Evolutionary conservation across 345 rosid species (phyloP), one percentile per base, ranked within the genome.

Genomic region (Balakata baccata): DNA sequence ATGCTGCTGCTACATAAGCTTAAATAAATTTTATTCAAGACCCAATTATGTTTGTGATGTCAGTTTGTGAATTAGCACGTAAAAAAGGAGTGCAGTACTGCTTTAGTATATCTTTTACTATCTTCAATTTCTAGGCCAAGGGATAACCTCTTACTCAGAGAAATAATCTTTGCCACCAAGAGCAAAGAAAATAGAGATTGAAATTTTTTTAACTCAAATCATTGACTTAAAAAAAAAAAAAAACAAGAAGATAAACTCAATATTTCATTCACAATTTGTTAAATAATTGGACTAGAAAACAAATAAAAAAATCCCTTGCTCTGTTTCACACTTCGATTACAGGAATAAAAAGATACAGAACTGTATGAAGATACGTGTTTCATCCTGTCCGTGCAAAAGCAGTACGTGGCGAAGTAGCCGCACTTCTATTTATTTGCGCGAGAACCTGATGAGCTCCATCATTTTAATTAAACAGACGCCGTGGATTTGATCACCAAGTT

Each of bases 401-500:
- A 0, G 6, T 53, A 53, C 3, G 18, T 17, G 57, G n/a, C 20
- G 16, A 53, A 53, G 6, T 53, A 53, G n/a, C 18, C 5, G 57
- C 7, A 13, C 6, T 16, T n/a, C 22, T 5, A 3, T 53, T 53
- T 53, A 53, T 17, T 53, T 6, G 5, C 4, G 7, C 59, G 7
- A 20, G 20, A 54, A 22, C 57, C 4, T 52, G 7, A 17, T 16
- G 6, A 14, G 57, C 5, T 16, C 57, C 18, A 14, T 52, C 20
- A 22, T 3, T 37, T 38, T 16, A 11, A 37, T 38, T 29, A n/a
- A 23, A 22, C 17, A n/a, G 39, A 37, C 74, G 65, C 75, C 60
- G 81, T 77, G 80, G 87, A 83, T 70, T 66, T 77, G 66, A 66
- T 80, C 49, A 68, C 85, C 75, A 71, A 53, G 77, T 69, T 80